phyloP scores from a whole-genome alignment of 2,329 filamentous ascomycete genomes.

The Epichloe baconii region DNA sequence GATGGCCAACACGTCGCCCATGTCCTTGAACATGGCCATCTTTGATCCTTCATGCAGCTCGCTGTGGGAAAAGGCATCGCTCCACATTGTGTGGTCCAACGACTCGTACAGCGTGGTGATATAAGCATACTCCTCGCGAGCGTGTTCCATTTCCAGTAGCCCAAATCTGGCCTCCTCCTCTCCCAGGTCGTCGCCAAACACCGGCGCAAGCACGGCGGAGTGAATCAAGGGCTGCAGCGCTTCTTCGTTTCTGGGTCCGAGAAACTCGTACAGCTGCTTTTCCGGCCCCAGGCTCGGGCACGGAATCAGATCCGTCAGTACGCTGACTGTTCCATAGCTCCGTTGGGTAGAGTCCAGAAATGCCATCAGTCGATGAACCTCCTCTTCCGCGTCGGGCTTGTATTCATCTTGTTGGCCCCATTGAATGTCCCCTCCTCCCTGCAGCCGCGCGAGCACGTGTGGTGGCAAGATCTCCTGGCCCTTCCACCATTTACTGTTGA shows the following conservation, averaged over 20 bases:
- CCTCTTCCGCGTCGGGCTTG: conserved; percentile 32
- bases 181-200: conserved; percentile 18
- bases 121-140: conserved; percentile 21
- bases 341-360: conserved; percentile 49
- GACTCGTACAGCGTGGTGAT: conserved; percentile 34
- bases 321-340: conserved; percentile 43
- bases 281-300: conserved; percentile 22
- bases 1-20: conserved; percentile 38
- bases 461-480: conserved; percentile 36
- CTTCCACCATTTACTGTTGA: conserved; percentile 48
- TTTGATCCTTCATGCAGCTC: conserved; percentile 23
- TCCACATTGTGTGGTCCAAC: conserved; percentile 36
- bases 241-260: conserved; percentile 19
- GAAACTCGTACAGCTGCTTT: conserved; percentile 30
- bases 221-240: conserved; percentile 20
- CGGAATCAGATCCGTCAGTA: conserved; percentile 27
- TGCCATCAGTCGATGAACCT: conserved; percentile 49
- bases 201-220: conserved; percentile 15
- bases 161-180: conserved; percentile 26
- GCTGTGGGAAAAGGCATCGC: conserved; percentile 25
- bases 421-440: conserved; percentile 15
- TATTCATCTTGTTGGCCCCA: conserved; percentile 17
- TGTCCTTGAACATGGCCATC: conserved; percentile 30
- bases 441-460: conserved; percentile 22
- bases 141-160: conserved; percentile 28